A percentile compares a stretch with the other conserved stretches of the same genome.
Evolutionary conservation across 176 grass and related monocot species (phyloP).

Genomic region (Secale cereale): DNA sequence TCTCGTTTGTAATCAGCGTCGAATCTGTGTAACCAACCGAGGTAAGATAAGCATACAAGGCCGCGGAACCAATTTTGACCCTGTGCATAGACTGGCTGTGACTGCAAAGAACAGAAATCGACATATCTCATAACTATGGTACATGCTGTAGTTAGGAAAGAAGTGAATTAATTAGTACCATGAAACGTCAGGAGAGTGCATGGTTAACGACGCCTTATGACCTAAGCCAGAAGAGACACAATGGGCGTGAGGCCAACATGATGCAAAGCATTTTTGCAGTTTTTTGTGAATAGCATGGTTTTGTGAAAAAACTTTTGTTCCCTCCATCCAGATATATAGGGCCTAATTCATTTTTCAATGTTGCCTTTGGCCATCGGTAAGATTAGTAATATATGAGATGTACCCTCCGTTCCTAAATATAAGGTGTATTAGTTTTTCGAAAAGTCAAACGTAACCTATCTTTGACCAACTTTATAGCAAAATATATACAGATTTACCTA

Average conservation of each 20-base stretch:
- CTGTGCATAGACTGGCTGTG: background rate
- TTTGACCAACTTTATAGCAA: too few relatives aligned
- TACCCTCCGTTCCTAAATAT: too few relatives aligned
- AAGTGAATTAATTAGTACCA: background rate
- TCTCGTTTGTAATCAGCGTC: background rate
- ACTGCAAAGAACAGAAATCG: background rate
- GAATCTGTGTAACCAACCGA: background rate
- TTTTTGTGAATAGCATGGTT: background rate
- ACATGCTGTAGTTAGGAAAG: background rate
- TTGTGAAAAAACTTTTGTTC: background rate
- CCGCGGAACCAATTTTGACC: background rate
- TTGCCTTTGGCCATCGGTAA: too few relatives aligned
- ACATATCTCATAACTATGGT: background rate
- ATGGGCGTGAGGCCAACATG: background rate
- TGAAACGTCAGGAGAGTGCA: background rate
- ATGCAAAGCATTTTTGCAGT: background rate
- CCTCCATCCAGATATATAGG: too few relatives aligned
- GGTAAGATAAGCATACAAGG: background rate
- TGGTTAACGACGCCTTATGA: background rate
- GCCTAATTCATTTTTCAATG: too few relatives aligned
- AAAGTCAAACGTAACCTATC: too few relatives aligned
- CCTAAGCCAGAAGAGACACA: background rate
- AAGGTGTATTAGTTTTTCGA: too few relatives aligned
- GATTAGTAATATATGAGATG: too few relatives aligned
- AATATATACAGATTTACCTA: too few relatives aligned